phyloP scores from a whole-genome alignment of 306 rosid species.

The Astragalus membranaceus region DNA sequence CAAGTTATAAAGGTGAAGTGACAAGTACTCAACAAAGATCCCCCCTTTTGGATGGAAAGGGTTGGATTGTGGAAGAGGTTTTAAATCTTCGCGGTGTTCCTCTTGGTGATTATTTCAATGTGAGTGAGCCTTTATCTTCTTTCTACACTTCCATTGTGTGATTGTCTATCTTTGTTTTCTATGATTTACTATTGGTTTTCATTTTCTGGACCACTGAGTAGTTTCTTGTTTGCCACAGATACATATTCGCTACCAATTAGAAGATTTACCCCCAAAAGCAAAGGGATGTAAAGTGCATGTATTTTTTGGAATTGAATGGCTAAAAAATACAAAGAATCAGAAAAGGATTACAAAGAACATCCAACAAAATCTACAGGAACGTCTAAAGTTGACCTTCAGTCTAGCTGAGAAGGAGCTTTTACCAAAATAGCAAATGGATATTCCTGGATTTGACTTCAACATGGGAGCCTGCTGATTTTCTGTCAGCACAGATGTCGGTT shows the following conservation, averaged over 20 bases:
- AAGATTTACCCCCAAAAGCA: slow-evolving; percentile 68
- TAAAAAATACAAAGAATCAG: slow-evolving; percentile 74
- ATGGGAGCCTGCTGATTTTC: slow-evolving; percentile 17
- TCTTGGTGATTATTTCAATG: slow-evolving; percentile 82
- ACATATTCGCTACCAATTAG: slow-evolving; percentile 76
- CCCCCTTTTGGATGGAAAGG: slow-evolving; percentile 55
- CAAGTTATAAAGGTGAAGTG: slow-evolving; percentile 74
- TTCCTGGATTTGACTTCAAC: slow-evolving; percentile 23
- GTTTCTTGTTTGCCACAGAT: slow-evolving; percentile 47
- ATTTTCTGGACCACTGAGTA: slow-evolving; percentile 8
- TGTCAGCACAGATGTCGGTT: not conserved
- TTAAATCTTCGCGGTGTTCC: slow-evolving; percentile 84
- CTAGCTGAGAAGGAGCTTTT: slow-evolving; percentile 66
- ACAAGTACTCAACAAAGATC: slow-evolving; percentile 76
- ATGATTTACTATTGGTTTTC: not conserved
- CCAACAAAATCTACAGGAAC: slow-evolving; percentile 44
- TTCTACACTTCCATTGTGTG: not conserved
- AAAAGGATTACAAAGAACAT: slow-evolving; percentile 84
- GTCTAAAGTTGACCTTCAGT: slow-evolving; percentile 40
- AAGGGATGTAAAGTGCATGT: slow-evolving; percentile 69
- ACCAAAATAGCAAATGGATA: slow-evolving; percentile 31
- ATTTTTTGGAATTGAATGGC: slow-evolving; percentile 81
- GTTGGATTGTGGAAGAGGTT: slow-evolving; percentile 89
- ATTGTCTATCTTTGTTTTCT: slow-evolving; percentile 21
- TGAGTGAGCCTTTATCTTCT: slow-evolving; percentile 30